phyloP scores from a whole-genome alignment of 441 rosid genomes.

The Euphorbia schlechtendalii region DNA sequence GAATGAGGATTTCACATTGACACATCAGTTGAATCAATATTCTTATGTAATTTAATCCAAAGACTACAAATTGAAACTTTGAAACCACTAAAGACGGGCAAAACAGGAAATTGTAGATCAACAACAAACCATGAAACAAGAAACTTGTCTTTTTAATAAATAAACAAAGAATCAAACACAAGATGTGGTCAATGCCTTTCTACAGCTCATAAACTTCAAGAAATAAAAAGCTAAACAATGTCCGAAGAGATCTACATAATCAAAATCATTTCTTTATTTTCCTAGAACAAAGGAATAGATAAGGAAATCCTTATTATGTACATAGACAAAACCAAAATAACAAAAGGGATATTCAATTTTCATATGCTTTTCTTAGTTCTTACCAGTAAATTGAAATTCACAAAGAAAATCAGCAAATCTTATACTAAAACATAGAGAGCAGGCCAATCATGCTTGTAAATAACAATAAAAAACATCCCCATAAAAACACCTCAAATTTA shows the following conservation, averaged over 20 bases:
- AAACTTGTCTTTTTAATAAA: conserved; percentile 20
- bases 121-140: conserved; percentile 27
- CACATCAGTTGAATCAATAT: conserved; percentile 26
- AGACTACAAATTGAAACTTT: conserved; percentile 5
- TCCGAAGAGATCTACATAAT: conserved; percentile 8
- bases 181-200: conserved; percentile 2
- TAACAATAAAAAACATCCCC: too few species aligned
- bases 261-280: background rate
- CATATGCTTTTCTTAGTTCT: background rate
- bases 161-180: conserved; percentile 5
- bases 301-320: background rate
- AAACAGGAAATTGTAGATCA: conserved; percentile 17
- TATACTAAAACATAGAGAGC: conserved; percentile 13
- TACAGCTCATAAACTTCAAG: conserved; percentile 7
- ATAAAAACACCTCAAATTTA: too few species aligned
- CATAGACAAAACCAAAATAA: background rate
- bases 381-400: conserved; percentile 17
- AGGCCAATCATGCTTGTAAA: conserved; percentile 3
- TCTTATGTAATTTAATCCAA: conserved; percentile 18
- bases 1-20: conserved; percentile 26
- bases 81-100: conserved; percentile 17
- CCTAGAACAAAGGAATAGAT: background rate
- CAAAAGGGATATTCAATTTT: conserved; percentile 8
- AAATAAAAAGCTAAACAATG: background rate
- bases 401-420: conserved; percentile 11